These are phyloP conservation scores for Halenospora varia DNA, from an alignment of 495 filamentous ascomycete genomes.

Conservation along the genomic window DNA sequence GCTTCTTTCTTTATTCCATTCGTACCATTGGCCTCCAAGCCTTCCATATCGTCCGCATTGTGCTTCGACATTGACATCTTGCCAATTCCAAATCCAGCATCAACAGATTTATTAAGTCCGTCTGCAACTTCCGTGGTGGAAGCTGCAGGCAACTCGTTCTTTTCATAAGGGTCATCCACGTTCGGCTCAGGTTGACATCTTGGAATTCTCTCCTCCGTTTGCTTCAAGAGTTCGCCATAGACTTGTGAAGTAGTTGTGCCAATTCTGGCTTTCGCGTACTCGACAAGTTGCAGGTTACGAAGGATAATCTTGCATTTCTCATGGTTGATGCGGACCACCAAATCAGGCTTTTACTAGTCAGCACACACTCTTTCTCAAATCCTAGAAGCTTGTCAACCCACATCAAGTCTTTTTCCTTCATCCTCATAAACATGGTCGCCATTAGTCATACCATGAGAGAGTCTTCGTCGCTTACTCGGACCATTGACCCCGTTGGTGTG, in stretches of 20 bases:
- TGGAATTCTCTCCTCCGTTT: constrained; percentile 61
- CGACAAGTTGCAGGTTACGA: constrained; percentile 71
- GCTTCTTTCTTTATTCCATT: constrained; percentile 22
- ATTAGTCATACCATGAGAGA: constrained; percentile 32
- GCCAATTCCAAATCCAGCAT: constrained; percentile 29
- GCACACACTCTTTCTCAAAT: constrained; percentile 17
- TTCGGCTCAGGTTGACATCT: constrained; percentile 53
- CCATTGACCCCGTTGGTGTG: constrained; percentile 18
- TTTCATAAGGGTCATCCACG: constrained; percentile 50
- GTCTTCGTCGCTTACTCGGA: constrained; percentile 40
- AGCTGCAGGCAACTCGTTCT: constrained; percentile 26
- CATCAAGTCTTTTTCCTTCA: constrained; percentile 39
- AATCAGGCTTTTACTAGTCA: constrained; percentile 37
- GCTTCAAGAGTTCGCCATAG: constrained; percentile 66
- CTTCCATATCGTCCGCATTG: constrained; percentile 20
- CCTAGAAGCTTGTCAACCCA: constrained; percentile 21
- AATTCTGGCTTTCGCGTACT: constrained; percentile 52
- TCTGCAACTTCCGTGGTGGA: constrained; percentile 45
- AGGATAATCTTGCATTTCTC: constrained; percentile 78
- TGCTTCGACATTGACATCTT: constrained; percentile 11
- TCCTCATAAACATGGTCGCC: constrained; percentile 25
- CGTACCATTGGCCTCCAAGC: constrained; percentile 24
- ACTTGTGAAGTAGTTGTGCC: constrained; percentile 65
- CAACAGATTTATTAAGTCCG: constrained; percentile 39
- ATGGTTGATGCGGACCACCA: constrained; percentile 78